Percentiles rank a stretch among this genome's conserved stretches.
These are phyloP conservation scores for Aspergillus panamensis DNA, from an alignment of 495 filamentous ascomycete species.

Conservation along the genomic window DNA sequence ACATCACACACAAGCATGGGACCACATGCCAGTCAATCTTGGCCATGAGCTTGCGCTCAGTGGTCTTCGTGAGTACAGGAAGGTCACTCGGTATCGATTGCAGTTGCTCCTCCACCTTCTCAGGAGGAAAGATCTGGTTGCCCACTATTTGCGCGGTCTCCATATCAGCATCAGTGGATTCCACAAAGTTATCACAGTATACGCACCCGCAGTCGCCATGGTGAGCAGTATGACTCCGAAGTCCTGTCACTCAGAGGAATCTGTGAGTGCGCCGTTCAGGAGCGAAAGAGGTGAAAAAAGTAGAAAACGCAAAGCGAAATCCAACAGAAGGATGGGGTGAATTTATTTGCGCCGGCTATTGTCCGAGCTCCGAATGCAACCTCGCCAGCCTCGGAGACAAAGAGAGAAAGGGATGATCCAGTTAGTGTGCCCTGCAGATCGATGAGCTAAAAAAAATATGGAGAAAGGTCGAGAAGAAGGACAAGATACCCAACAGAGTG, in stretches of 20 bases:
- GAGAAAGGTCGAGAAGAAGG: neutral
- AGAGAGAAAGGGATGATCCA: neutral
- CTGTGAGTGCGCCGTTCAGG: neutral
- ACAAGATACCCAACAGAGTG: neutral
- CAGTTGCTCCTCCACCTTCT: conserved; percentile 30
- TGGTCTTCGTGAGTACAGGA: conserved; percentile 48
- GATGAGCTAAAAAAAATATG: neutral
- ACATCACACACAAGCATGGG: conserved; percentile 77
- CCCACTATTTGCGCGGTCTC: neutral
- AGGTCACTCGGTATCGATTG: conserved; percentile 24
- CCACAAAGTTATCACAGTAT: neutral
- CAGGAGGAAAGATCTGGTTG: conserved; percentile 2
- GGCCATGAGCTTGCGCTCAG: conserved; percentile 66
- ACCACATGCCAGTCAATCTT: conserved; percentile 80
- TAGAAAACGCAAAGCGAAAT: neutral
- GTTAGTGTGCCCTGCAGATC: too few relatives aligned
- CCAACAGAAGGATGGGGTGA: neutral
- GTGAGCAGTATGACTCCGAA: neutral
- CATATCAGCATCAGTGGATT: conserved; percentile 2
- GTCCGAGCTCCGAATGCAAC: neutral
- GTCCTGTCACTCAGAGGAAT: neutral
- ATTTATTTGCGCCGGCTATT: neutral
- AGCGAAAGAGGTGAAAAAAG: neutral
- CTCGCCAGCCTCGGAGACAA: neutral
- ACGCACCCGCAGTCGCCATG: conserved; percentile 11